Evolutionary conservation across 2,329 filamentous ascomycete genomes (phyloP), one percentile per base, ranked within the genome.

Genomic region (Arthrobotrys musiformis): DNA sequence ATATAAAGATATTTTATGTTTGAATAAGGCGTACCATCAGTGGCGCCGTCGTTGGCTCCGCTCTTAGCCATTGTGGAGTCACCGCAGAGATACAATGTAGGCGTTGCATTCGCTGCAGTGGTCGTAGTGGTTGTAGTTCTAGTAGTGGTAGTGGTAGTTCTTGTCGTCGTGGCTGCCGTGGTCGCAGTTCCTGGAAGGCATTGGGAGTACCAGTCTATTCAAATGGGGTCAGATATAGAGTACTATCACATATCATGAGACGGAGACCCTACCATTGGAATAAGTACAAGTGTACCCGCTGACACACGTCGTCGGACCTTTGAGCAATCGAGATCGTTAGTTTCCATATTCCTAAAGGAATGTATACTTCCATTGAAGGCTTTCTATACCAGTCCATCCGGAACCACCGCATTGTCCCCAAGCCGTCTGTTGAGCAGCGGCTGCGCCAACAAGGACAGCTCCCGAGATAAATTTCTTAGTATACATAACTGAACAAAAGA

Each of bases 31-130:
- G 17, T 63, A 75, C 70, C 70, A 40, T 75, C 70, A 30, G 70
- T 75, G 28, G 62, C 35, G 17, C 70, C 70, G 15, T 75, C 70
- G 26, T 68, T 68, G 17, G 70, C 70, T 6, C 70, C 70, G 48
- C 46, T 68, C 70, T 68, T 75, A 4, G 70, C 70, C 70, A 75
- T 75, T 4, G 70, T 75, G n/a, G 70, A 75, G 24, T 75, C 70
- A 37, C 70, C 70, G 11, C 70, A 75, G 24, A 75, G 70, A 17
- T 75, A 75, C 11, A 75, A 28, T 6, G 70, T 75, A 17, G 70
- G 70, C 4, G 52, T 68, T 13, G 70, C 52, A 17, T 75, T 75
- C 11, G 70, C 33, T 30, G 62, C 62, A 8, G n/a, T 44, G 1
- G 70, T 17, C 1, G 70, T 75, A 1, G 70, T 75, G 24, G 70